Evolutionary conservation across 192 early-diverging fungal genomes (phyloP).

Genomic region (Umbelopsis ramanniana): DNA sequence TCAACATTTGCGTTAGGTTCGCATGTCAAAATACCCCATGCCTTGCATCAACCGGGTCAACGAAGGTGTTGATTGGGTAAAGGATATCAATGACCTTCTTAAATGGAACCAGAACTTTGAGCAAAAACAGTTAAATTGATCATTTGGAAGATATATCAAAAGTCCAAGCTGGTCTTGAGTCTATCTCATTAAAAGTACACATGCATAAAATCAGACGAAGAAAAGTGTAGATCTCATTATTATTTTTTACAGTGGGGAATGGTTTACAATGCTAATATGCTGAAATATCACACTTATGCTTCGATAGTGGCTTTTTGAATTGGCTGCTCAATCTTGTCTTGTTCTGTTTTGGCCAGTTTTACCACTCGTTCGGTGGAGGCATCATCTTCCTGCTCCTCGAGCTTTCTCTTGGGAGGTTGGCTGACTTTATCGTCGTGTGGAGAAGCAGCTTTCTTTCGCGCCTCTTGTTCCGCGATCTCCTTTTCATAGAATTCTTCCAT

Average conservation of each 20-base stretch:
- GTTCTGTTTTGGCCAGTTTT: constrained; percentile 18
- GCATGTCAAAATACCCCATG: constrained; percentile 75
- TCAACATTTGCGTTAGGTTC: constrained; percentile 38
- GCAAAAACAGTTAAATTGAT: constrained; percentile 2
- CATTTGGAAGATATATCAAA: neutral
- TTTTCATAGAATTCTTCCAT: constrained; percentile 29
- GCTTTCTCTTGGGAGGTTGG: constrained; percentile 9
- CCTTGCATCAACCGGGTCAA: constrained; percentile 74
- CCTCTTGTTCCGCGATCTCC: constrained; percentile 16
- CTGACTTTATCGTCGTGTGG: neutral
- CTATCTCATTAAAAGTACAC: neutral
- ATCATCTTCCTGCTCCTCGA: constrained; percentile 1
- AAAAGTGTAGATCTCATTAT: neutral
- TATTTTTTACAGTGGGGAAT: neutral
- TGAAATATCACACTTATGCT: neutral
- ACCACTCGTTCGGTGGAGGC: neutral
- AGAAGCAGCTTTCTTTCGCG: constrained; percentile 2
- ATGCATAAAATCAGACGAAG: neutral
- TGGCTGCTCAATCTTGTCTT: neutral
- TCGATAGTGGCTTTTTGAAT: neutral
- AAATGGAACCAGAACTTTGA: constrained; percentile 87
- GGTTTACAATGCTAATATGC: neutral
- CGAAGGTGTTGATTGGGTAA: constrained; percentile 74
- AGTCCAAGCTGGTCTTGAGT: constrained; percentile 3
- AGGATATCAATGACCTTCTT: constrained; percentile 83